Base-by-base conservation (phyloP, 1,284 basidiomycete species). In the Xerocomus nothofagi region DNA sequence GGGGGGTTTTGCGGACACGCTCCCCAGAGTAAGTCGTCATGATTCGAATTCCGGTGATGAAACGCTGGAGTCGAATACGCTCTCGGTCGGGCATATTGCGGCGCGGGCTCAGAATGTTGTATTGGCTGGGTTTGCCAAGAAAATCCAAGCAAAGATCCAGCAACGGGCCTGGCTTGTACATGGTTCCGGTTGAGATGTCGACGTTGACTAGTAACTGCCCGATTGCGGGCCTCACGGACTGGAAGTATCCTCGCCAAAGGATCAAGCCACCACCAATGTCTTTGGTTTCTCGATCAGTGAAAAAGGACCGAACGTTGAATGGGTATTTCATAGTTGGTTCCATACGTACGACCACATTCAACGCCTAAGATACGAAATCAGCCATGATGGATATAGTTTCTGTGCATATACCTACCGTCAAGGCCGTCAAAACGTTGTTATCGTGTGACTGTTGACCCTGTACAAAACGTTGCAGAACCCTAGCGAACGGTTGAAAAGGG, bases 311-410 rank as follows among this genome's bases (percentile, higher is more conserved):
- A 10, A 82, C 77, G 55, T 90, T 90, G 70, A 86, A 86, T 0
- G 86, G 84, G 50, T 84, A 86, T 29, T 77, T 77, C 71, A 84
- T 70, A 0, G 78, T 81, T 0, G 86, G 85, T 52, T 84, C 80
- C 84, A 86, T 87, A 14, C 87, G 77, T 30, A 89, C 77, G 14
- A 86, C 82, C 27, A 89, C 84, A 57, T 91, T 91, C 44, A 89
- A 67, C 0, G 86, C 83, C 83, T 88, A 50, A 42, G 11, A 38
- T 38, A 47, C 31, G 20, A 49, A 20, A 29, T 52, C 15, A 58
- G 24, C 30, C 18, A 41, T 20, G 18, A 24, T 18, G 21, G 5
- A 33, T 15, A 40, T 42, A 20, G 17, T 14, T 29, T 34, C 3
- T 4, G 20, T 9, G 34, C 12, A 11, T 24, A 47, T 18, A 62